Conservation (phyloP, 768 basidiomycete genomes). For the Tricholoma flavovirens region DNA sequence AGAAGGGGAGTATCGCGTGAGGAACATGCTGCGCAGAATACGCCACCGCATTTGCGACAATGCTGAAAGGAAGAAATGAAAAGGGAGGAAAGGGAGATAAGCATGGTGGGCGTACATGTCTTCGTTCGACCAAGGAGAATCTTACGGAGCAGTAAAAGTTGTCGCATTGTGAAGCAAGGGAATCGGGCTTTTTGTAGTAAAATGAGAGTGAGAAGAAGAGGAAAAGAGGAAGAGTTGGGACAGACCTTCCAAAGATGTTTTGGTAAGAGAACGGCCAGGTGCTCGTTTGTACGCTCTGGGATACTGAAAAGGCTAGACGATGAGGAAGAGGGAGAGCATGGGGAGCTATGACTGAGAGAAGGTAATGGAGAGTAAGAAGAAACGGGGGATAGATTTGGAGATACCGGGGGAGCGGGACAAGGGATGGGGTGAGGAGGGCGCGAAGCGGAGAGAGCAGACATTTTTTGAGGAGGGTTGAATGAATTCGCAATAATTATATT, state of each 20-base stretch:
- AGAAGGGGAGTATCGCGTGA: conserved; percentile 56
- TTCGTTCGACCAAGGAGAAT: conserved; percentile 68
- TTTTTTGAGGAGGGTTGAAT: not conserved
- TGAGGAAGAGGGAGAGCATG: conserved; percentile 30
- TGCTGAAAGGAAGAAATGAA: conserved; percentile 41
- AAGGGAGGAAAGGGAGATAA: conserved; percentile 7
- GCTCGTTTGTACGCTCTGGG: conserved; percentile 50
- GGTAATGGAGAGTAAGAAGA: conserved; percentile 21
- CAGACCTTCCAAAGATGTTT: conserved; percentile 69
- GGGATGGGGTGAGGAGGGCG: not conserved
- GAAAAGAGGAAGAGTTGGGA: not conserved
- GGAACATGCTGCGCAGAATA: conserved; percentile 65
- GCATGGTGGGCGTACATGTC: conserved; percentile 51
- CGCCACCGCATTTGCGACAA: conserved; percentile 79
- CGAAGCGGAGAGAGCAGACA: not conserved
- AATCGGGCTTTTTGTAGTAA: conserved; percentile 45
- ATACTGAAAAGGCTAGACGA: conserved; percentile 24
- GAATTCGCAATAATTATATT: conserved; percentile 14
- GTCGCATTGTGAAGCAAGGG: conserved; percentile 58
- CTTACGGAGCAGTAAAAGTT: conserved; percentile 61
- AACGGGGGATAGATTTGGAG: conserved; percentile 13
- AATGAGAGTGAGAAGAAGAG: conserved; percentile 11
- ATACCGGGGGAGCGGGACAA: conserved; percentile 2
- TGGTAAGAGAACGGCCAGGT: conserved; percentile 71
- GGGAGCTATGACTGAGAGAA: conserved; percentile 24